These are phyloP conservation scores for Solanum hybrid DNA, from an alignment of 305 asterid genomes.

Conservation along the genomic window DNA sequence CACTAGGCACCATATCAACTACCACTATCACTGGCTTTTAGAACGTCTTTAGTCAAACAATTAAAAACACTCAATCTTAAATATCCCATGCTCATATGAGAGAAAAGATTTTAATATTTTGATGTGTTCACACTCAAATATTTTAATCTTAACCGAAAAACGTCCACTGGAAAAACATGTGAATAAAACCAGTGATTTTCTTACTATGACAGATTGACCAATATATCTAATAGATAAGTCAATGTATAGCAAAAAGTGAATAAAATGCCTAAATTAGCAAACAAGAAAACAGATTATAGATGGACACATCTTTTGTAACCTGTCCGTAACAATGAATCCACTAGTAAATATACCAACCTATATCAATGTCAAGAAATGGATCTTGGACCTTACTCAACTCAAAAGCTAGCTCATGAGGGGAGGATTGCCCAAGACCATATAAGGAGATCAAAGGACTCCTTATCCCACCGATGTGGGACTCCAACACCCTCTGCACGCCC, in stretches of 20 bases:
- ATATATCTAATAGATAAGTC: neutral
- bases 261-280: neutral
- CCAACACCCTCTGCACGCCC: neutral
- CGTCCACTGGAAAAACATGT: neutral
- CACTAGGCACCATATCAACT: neutral
- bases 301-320: neutral
- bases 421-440: too few species aligned
- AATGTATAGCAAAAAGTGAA: neutral
- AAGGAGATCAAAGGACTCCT: neutral
- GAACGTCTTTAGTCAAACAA: neutral
- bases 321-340: neutral
- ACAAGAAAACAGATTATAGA: neutral
- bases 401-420: neutral
- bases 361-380: neutral
- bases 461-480: neutral
- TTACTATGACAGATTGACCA: neutral
- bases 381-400: neutral
- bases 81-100: neutral
- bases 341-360: neutral
- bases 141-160: neutral
- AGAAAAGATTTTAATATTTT: neutral
- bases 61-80: neutral
- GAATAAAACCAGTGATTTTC: neutral
- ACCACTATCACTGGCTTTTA: neutral
- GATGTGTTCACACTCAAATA: neutral